Evolutionary conservation across 441 rosid genomes (phyloP).

Genomic region (Aquilaria agallochum): DNA sequence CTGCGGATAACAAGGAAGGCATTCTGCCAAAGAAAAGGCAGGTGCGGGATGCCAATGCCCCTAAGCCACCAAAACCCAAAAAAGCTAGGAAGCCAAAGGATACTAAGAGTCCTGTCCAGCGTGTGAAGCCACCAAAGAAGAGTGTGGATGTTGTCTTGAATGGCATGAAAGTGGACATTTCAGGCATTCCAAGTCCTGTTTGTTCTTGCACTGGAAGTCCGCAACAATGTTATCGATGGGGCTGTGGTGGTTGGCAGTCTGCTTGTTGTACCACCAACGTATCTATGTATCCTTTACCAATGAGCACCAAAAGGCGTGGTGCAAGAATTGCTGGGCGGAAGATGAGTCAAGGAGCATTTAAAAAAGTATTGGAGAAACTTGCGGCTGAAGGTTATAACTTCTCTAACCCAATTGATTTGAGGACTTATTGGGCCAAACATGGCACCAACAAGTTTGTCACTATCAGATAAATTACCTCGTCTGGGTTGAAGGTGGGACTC

Average conservation of each 20-base stretch:
- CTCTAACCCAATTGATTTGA: constrained; percentile 81
- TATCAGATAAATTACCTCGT: constrained; percentile 61
- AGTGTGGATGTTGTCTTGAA: constrained; percentile 79
- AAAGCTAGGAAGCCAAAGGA: constrained; percentile 79
- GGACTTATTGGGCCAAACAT: constrained; percentile 93
- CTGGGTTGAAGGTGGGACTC: constrained; percentile 19
- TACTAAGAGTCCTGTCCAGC: constrained; percentile 34
- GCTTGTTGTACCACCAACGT: constrained; percentile 90
- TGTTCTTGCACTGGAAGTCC: constrained; percentile 86
- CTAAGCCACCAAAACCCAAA: constrained; percentile 58
- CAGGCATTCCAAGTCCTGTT: constrained; percentile 82
- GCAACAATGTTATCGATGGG: constrained; percentile 94
- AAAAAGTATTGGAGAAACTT: constrained; percentile 79
- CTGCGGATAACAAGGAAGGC: constrained; percentile 34
- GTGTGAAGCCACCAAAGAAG: constrained; percentile 74
- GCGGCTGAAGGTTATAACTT: constrained; percentile 75
- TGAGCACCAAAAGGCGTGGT: constrained; percentile 89
- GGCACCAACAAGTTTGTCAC: constrained; percentile 99
- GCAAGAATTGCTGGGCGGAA: constrained; percentile 94
- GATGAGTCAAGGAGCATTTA: constrained; percentile 98
- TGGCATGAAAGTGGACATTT: constrained; percentile 85
- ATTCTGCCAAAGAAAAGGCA: constrained; percentile 56
- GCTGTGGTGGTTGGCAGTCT: constrained; percentile 98
- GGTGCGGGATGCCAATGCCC: constrained; percentile 38
- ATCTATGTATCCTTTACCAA: constrained; percentile 84